Conservation (phyloP, 352 stramenopile species). For the Phytophthora quininea region DNA sequence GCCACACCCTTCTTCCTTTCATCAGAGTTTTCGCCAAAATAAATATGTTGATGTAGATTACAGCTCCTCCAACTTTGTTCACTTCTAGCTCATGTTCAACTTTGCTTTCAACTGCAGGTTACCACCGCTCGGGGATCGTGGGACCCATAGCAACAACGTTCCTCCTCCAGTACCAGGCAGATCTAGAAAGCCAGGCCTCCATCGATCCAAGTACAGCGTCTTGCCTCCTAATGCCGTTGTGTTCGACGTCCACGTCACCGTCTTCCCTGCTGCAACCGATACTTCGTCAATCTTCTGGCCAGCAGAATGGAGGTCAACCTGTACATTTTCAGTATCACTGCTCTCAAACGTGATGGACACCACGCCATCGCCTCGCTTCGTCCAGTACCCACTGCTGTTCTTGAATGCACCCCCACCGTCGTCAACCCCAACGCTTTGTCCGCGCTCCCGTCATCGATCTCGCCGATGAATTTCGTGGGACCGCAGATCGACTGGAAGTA, state of each 20-base stretch:
- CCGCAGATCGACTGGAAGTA: constrained; percentile 54
- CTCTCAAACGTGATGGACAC: constrained; percentile 15
- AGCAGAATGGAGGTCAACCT: constrained; percentile 20
- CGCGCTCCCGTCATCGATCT: constrained; percentile 41
- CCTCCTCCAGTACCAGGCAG: constrained; percentile 2
- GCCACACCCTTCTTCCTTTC: too few species aligned
- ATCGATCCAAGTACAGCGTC: neutral
- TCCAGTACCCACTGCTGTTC: constrained; percentile 32
- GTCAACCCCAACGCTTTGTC: constrained; percentile 32
- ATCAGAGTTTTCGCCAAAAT: neutral
- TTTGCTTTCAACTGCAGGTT: neutral
- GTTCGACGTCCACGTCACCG: constrained; percentile 7
- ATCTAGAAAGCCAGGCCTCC: neutral
- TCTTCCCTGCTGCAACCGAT: constrained; percentile 5
- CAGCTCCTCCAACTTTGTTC: neutral
- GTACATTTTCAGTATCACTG: constrained; percentile 17
- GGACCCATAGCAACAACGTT: constrained; percentile 21
- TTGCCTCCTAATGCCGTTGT: constrained; percentile 2
- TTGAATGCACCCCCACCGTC: constrained; percentile 34
- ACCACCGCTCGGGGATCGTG: neutral
- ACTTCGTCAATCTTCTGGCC: constrained; percentile 16
- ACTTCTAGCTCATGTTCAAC: neutral
- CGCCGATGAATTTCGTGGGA: constrained; percentile 40
- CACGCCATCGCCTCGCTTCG: constrained; percentile 5
- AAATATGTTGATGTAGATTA: neutral